These are phyloP conservation scores for Starmerella kuoi DNA, from an alignment of 805 yeast species.

Conservation along the genomic window DNA sequence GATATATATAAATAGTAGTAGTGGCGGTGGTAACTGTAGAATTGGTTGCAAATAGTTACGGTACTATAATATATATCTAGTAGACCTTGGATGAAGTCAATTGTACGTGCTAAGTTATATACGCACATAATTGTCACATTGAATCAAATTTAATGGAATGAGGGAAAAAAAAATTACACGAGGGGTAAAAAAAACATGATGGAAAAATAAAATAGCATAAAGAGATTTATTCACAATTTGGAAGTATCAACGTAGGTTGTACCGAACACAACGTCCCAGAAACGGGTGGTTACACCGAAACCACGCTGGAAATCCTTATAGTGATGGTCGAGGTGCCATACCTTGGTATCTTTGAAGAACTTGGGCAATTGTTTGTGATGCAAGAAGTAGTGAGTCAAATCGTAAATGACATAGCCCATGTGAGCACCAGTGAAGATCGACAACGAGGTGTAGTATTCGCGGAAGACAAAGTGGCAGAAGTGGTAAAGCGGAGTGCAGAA, in stretches of 20 bases:
- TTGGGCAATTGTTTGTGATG: constrained; percentile 80
- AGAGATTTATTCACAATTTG: constrained; percentile 3
- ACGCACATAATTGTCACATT: too few species aligned
- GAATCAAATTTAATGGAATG: too few species aligned
- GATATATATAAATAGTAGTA: too few species aligned
- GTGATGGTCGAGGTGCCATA: constrained; percentile 92
- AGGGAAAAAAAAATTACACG: too few species aligned
- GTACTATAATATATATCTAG: too few species aligned
- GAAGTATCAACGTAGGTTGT: constrained; percentile 43
- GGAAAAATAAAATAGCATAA: too few species aligned
- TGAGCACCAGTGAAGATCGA: constrained; percentile 93
- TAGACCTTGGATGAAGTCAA: too few species aligned
- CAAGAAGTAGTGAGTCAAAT: constrained; percentile 82
- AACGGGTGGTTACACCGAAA: constrained; percentile 86
- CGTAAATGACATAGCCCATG: constrained; percentile 85
- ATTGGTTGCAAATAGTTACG: too few species aligned
- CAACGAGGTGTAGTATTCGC: constrained; percentile 72
- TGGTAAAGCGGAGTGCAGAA: constrained; percentile 71
- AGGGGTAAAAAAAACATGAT: too few species aligned
- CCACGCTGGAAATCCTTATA: constrained; percentile 95
- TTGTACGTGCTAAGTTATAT: too few species aligned
- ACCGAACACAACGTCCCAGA: constrained; percentile 88
- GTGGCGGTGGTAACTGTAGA: too few species aligned
- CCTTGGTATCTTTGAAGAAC: constrained; percentile 66
- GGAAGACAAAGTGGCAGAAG: constrained; percentile 56